Conservation (phyloP, 2,329 filamentous ascomycete species). For the Fusarium coffeatum region DNA sequence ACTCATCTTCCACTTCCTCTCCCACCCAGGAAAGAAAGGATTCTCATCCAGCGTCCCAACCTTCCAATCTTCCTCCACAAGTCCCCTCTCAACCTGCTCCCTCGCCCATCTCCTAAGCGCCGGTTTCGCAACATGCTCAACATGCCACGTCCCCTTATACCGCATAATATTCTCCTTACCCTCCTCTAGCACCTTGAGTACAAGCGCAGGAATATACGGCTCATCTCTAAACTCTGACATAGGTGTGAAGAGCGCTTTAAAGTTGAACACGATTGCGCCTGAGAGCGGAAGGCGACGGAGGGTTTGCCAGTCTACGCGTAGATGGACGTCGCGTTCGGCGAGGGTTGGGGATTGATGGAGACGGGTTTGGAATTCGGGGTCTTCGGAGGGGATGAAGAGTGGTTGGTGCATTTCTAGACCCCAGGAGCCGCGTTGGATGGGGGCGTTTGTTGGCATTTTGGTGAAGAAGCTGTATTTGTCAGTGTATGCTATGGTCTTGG, state of each 20-base stretch:
- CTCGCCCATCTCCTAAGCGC: conserved; percentile 70
- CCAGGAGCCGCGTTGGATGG: conserved; percentile 89
- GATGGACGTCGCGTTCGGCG: conserved; percentile 66
- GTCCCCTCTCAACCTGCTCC: conserved; percentile 73
- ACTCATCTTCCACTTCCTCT: conserved; percentile 41
- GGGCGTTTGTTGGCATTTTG: conserved; percentile 77
- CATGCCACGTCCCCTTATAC: conserved; percentile 86
- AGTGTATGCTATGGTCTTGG: not conserved
- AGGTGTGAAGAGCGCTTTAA: conserved; percentile 86
- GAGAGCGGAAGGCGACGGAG: conserved; percentile 81
- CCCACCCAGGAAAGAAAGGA: conserved; percentile 82
- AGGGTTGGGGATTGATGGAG: not conserved
- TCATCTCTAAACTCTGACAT: conserved; percentile 76
- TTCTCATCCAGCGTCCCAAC: conserved; percentile 76
- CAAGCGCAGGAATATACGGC: conserved; percentile 75
- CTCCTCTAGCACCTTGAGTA: conserved; percentile 72
- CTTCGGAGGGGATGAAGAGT: conserved; percentile 77
- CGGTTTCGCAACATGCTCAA: conserved; percentile 77
- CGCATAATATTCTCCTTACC: conserved; percentile 75
- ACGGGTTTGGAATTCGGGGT: conserved; percentile 72
- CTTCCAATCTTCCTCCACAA: conserved; percentile 72
- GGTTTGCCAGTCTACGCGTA: conserved; percentile 91
- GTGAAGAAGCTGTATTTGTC: conserved; percentile 74
- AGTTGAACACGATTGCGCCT: conserved; percentile 84
- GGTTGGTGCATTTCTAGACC: conserved; percentile 80